Evolutionary conservation across 2,329 filamentous ascomycete species (phyloP).

Genomic region (Ascosphaera aggregata): DNA sequence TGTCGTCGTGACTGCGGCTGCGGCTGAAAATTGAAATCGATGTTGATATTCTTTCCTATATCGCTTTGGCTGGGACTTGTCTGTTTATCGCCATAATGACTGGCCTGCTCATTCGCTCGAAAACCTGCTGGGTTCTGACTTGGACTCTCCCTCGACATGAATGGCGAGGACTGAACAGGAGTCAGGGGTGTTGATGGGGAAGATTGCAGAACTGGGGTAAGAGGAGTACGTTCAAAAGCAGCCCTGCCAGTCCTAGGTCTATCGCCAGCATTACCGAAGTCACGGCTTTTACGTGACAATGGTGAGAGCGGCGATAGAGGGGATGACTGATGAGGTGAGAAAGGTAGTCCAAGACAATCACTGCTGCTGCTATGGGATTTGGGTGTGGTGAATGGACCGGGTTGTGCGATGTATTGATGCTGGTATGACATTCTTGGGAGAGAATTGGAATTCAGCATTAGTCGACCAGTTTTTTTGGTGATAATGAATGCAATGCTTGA

Average conservation of each 20-base stretch:
- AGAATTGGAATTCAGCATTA: too few relatives aligned
- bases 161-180: neutral
- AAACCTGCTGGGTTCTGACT: neutral
- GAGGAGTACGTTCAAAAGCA: neutral
- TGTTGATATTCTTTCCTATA: neutral
- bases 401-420: too few relatives aligned
- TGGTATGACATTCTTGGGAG: too few relatives aligned
- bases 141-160: neutral
- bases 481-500: too few relatives aligned
- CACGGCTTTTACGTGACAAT: too few relatives aligned
- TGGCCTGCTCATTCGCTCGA: neutral
- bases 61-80: neutral
- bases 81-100: neutral
- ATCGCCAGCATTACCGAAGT: neutral
- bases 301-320: too few relatives aligned
- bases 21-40: neutral
- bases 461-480: too few relatives aligned
- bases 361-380: too few relatives aligned
- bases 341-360: too few relatives aligned
- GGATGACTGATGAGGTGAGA: too few relatives aligned
- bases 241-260: neutral
- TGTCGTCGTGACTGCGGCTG: conserved; percentile 1
- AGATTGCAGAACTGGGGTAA: neutral
- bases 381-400: too few relatives aligned
- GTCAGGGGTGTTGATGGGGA: neutral